Conservation (phyloP, 2,329 filamentous ascomycete genomes). For the Chaetoscypha palmicola region DNA sequence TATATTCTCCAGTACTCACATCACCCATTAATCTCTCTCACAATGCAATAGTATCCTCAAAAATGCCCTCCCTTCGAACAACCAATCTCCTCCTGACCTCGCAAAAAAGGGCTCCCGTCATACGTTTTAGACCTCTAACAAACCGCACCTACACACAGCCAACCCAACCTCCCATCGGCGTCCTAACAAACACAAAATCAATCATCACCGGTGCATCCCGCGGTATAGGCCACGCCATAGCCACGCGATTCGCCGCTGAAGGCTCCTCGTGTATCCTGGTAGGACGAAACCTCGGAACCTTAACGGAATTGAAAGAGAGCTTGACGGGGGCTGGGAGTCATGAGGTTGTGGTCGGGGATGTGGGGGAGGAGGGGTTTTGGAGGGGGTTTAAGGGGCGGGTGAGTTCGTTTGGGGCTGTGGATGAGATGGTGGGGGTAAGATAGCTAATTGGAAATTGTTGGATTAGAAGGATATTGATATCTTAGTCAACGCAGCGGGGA, state of each 20-base stretch:
- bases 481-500: conserved; percentile 74
- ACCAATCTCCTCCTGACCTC: no score
- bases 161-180: neutral
- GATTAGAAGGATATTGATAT: conserved; percentile 39
- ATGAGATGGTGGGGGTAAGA: neutral
- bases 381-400: conserved; percentile 19
- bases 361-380: conserved; percentile 26
- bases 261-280: conserved; percentile 56
- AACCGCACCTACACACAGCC: no score
- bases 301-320: conserved; percentile 54
- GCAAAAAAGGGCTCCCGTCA: no score
- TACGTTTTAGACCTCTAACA: no score
- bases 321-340: conserved; percentile 9
- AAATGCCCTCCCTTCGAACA: no score
- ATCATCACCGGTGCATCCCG: conserved; percentile 61
- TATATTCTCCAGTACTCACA: no score
- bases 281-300: conserved; percentile 48
- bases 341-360: conserved; percentile 26
- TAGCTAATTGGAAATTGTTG: neutral
- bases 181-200: neutral
- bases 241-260: conserved; percentile 54
- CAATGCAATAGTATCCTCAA: no score
- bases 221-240: conserved; percentile 63
- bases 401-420: conserved; percentile 3
- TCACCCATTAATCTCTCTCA: no score